A percentile compares a stretch with the other conserved stretches of the same genome.
Conservation (phyloP, 2,329 filamentous ascomycete genomes). For the Colletotrichum noveboracense region DNA sequence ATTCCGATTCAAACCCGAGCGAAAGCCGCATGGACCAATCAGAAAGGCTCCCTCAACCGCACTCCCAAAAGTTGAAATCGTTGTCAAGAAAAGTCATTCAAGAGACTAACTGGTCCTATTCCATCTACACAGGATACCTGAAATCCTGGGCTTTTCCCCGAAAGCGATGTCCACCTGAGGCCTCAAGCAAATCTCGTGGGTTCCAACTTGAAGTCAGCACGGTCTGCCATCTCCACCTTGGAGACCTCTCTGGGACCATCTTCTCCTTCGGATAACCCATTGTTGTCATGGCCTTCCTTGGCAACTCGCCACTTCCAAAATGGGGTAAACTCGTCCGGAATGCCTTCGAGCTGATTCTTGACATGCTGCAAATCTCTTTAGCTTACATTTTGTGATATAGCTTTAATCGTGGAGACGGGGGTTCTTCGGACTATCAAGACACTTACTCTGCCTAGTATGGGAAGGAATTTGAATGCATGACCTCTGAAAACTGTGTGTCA, state of each 20-base stretch:
- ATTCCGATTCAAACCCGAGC: not conserved
- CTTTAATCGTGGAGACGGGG: not conserved
- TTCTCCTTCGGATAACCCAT: not conserved
- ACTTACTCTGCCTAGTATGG: not conserved
- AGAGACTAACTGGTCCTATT: not conserved
- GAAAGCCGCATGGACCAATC: not conserved
- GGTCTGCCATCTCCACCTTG: not conserved
- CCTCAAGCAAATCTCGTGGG: not conserved
- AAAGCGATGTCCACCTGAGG: not conserved
- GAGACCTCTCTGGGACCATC: not conserved
- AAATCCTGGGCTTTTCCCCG: not conserved
- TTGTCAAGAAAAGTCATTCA: not conserved
- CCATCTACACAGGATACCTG: not conserved
- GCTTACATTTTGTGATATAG: not conserved
- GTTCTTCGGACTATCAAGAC: not conserved
- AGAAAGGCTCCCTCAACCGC: not conserved
- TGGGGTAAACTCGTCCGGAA: not conserved
- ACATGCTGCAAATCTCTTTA: not conserved
- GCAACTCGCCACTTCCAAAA: not conserved
- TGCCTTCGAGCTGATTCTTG: not conserved
- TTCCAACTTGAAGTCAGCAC: not conserved
- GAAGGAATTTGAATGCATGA: not conserved
- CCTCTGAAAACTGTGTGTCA: not conserved
- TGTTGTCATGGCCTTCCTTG: not conserved
- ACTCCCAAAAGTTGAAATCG: not conserved